These are phyloP conservation scores for Linanthus parryae DNA, from an alignment of 148 eudicot species.

Conservation along the genomic window DNA sequence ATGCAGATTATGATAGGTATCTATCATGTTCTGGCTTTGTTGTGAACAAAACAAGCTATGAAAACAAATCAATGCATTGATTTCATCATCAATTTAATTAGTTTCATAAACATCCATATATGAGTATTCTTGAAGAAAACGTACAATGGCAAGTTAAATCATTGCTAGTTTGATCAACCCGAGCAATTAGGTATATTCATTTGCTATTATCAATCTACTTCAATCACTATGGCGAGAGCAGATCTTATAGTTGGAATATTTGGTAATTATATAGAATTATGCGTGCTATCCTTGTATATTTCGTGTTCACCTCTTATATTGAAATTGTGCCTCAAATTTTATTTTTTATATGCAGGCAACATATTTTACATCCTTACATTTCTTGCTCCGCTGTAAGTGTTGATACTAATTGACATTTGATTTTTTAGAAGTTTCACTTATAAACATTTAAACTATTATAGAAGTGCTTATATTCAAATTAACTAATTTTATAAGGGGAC, in stretches of 20 bases:
- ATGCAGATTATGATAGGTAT: too few species aligned
- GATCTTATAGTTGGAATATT: not conserved
- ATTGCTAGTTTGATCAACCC: too few species aligned
- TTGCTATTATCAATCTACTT: not conserved
- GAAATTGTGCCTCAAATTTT: not conserved
- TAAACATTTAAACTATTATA: not conserved
- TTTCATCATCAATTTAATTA: too few species aligned
- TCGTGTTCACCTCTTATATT: not conserved
- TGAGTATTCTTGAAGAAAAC: too few species aligned
- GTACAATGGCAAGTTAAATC: too few species aligned
- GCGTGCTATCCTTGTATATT: not conserved
- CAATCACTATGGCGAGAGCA: not conserved
- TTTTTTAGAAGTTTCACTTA: not conserved
- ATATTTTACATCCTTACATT: conserved; percentile 19
- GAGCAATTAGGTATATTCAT: too few species aligned
- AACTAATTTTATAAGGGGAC: conserved; percentile 30
- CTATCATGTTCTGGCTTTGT: too few species aligned
- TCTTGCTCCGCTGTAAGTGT: conserved; percentile 22
- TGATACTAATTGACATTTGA: not conserved
- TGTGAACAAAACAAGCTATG: too few species aligned
- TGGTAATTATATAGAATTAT: not conserved
- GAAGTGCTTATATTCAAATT: not conserved
- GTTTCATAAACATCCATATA: too few species aligned
- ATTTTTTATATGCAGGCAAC: conserved; percentile 16
- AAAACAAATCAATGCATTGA: too few species aligned